phyloP scores from a whole-genome alignment of 345 rosid species.

The Melaleuca quinquenervia region DNA sequence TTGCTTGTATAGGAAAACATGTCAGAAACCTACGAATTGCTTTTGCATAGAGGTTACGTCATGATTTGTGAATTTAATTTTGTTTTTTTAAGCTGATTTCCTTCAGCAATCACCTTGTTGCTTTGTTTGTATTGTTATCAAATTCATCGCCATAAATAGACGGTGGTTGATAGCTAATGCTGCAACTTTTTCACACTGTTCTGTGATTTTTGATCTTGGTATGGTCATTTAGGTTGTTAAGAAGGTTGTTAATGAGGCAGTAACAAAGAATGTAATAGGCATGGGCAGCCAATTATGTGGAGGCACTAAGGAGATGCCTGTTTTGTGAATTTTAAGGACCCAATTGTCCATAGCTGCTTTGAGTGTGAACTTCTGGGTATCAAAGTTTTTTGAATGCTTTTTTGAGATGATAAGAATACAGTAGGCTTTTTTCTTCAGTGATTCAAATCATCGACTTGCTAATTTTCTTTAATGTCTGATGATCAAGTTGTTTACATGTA shows the following conservation, averaged over 20 bases:
- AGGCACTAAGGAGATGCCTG: not conserved
- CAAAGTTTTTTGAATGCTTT: not conserved
- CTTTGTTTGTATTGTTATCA: not conserved
- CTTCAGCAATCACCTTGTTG: not conserved
- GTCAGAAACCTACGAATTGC: not conserved
- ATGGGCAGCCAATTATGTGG: not conserved
- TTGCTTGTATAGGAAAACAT: not conserved
- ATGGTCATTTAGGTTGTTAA: not conserved
- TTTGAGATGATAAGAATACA: not conserved
- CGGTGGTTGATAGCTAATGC: not conserved
- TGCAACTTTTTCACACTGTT: not conserved
- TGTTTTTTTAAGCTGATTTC: not conserved
- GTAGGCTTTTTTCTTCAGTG: not conserved
- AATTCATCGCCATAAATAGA: not conserved
- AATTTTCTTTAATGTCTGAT: not conserved
- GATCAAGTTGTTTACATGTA: not conserved
- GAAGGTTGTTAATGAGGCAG: not conserved
- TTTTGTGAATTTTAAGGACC: not conserved
- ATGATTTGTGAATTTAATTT: not conserved
- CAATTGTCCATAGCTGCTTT: not conserved
- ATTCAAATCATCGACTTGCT: not conserved
- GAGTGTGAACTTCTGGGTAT: not conserved
- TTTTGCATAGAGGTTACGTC: not conserved
- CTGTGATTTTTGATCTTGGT: not conserved
- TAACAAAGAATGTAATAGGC: not conserved